Evolutionary conservation across 75 land plant species (phyloP).

Genomic region (Pinus albicaulis): DNA sequence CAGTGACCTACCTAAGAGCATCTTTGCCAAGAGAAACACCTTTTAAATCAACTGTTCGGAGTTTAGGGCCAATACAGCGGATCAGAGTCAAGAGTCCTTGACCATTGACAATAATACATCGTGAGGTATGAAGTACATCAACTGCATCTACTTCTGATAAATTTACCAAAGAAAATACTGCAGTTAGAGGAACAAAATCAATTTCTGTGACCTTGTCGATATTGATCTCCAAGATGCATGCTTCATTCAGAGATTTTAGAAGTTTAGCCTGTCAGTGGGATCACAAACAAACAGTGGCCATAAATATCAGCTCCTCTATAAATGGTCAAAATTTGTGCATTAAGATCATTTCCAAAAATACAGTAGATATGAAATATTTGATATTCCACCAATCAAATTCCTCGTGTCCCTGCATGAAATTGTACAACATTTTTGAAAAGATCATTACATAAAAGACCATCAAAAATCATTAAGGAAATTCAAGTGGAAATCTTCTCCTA

Average conservation of each 20-base stretch:
- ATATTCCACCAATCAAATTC: background rate
- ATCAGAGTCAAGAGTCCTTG: slow-evolving; percentile 45
- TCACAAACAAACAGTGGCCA: slow-evolving; percentile 5
- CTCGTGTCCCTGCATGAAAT: background rate
- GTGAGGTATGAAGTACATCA: slow-evolving; percentile 43
- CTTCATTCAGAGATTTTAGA: slow-evolving; percentile 26
- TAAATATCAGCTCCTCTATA: background rate
- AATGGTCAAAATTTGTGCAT: background rate
- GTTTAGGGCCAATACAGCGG: slow-evolving; percentile 40
- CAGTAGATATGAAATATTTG: background rate
- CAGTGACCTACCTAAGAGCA: slow-evolving; percentile 44
- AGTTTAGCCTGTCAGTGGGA: slow-evolving; percentile 32
- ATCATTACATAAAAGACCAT: background rate
- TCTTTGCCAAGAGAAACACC: slow-evolving; percentile 51
- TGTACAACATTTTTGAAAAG: background rate
- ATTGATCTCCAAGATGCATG: slow-evolving; percentile 34
- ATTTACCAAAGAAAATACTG: slow-evolving; percentile 27
- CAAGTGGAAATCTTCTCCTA: background rate
- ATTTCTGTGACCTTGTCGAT: slow-evolving; percentile 49
- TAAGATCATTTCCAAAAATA: background rate
- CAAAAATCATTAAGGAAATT: background rate
- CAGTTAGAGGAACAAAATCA: slow-evolving; percentile 54
- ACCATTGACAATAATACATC: slow-evolving; percentile 36
- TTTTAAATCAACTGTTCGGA: slow-evolving; percentile 56
- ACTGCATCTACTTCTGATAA: slow-evolving; percentile 70